Evolutionary conservation across 2,329 filamentous ascomycete genomes (phyloP).

Genomic region (Verticillium longisporum): DNA sequence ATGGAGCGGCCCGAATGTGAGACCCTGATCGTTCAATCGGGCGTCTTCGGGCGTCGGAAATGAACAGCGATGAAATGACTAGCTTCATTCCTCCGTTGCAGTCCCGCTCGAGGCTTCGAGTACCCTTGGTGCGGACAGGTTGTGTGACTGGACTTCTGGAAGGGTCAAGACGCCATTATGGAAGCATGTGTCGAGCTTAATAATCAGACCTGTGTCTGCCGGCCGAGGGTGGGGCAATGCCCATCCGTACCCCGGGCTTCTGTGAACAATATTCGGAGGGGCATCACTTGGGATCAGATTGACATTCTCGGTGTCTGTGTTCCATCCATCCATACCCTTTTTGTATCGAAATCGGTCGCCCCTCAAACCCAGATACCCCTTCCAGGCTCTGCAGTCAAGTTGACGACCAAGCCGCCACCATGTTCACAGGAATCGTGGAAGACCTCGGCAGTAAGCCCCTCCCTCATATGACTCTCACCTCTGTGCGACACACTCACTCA

Average conservation of each 20-base stretch:
- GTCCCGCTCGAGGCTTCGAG: not conserved
- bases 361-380: too few relatives aligned
- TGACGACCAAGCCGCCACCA: conserved; percentile 27
- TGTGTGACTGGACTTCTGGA: not conserved
- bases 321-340: too few relatives aligned
- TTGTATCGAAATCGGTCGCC: too few relatives aligned
- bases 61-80: not conserved
- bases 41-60: not conserved
- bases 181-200: not conserved
- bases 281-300: not conserved
- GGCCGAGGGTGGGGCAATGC: not conserved
- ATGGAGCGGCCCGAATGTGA: not conserved
- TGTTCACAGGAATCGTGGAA: conserved; percentile 97
- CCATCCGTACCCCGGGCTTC: not conserved
- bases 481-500: conserved; percentile 14
- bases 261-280: not conserved
- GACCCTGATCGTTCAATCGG: not conserved
- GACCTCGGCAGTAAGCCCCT: conserved; percentile 73
- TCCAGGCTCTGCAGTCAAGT: not conserved
- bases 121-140: not conserved
- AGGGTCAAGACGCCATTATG: not conserved
- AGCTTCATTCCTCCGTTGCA: not conserved
- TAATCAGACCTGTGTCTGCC: not conserved
- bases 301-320: not conserved
- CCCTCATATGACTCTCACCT: conserved; percentile 1